Evolutionary conservation across 1,284 basidiomycete species (phyloP), one percentile per base, ranked within the genome.

Genomic region (Puccinia polysora): DNA sequence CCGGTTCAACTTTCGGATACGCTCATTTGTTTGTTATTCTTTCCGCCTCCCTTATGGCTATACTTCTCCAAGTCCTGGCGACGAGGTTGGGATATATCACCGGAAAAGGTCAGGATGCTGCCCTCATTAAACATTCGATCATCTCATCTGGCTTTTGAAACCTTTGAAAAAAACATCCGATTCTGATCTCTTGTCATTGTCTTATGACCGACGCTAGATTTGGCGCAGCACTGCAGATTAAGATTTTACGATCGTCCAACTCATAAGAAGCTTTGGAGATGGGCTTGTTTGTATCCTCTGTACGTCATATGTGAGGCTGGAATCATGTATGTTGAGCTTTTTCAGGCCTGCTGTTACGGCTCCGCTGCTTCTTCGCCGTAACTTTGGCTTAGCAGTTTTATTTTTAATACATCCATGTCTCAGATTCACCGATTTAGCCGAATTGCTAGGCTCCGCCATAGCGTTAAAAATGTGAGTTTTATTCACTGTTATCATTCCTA

Each of bases 371-470:
- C n/a, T 45, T 45, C 40, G 10, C 10, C 10, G 10, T 10, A 45
- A 45, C 10, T 10, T 45, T 10, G n/a, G 10, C 40, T 45, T 10
- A 10, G 40, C 10, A 45, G n/a, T 10, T 45, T n/a, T 10, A 45
- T 10, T 73, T 64, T 50, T n/a, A n/a, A n/a, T n/a, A n/a, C n/a
- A n/a, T n/a, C n/a, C n/a, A n/a, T n/a, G n/a, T n/a, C n/a, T 67
- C 58, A 75, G 80, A 7, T 78, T 81, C 0, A 84, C 83, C 0
- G 84, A 85, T 77, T 75, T 85, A 38, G 83, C 83, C 10, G 84
- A 85, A 76, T 83, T 96, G 6, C 82, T 94, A 4, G 91, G 91
- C 0, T 86, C 84, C 18, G 88, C 88, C 1, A 89, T 90, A 69
- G 89, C 87, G 0, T 81, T 95, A 58, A 87, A 86, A 78, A 81